Base-by-base conservation (phyloP, 2,329 filamentous ascomycete genomes). In the Aspergillus piperis region DNA sequence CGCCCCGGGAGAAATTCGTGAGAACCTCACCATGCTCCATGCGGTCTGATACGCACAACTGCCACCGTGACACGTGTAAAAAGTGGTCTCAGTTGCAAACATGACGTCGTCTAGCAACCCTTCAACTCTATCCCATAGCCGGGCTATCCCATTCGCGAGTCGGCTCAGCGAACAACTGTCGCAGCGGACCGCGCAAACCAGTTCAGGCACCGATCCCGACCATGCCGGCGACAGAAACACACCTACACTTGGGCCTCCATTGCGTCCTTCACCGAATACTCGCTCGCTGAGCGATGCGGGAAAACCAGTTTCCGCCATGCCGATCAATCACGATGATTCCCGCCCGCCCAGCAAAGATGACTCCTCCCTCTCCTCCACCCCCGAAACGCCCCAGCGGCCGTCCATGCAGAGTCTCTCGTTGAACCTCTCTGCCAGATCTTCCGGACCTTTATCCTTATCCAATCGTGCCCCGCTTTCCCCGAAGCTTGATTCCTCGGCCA, bases 401-500 rank as follows among this genome's bases (percentile, higher is more conserved):
- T 85, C 86, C 47, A 84, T 89, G 63, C 80, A 86, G 54, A 87
- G 87, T 41, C 81, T 95, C 59, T 88, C 88, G 21, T 77, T 93
- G 66, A 88, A 92, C 71, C 85, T 92, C 82, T 86, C 89, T 27
- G 64, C 81, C 79, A 66, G 82, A 78, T 57, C 71, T 68, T 73
- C 78, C 53, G 79, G 77, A 57, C 79, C 83, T 68, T 78, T 82
- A 63, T 76, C 81, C 62, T 78, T 82, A 55, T 77, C 81, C 64
- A 88, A 84, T 70, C 87, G 83, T 62, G 78, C 81, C 25, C 91
- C 92, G 67, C 83, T 94, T 61, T 96, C 92, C 2, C 92, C 93
- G 15, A 92, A 96, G 74, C 85, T 95, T 64, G 92, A 96, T 75
- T 85, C 90, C 58, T 89, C 89, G 19, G 90, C 92, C 66, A 91